Evolutionary conservation across 495 filamentous ascomycete species (phyloP).

Genomic region (Penicillium flavigenum): DNA sequence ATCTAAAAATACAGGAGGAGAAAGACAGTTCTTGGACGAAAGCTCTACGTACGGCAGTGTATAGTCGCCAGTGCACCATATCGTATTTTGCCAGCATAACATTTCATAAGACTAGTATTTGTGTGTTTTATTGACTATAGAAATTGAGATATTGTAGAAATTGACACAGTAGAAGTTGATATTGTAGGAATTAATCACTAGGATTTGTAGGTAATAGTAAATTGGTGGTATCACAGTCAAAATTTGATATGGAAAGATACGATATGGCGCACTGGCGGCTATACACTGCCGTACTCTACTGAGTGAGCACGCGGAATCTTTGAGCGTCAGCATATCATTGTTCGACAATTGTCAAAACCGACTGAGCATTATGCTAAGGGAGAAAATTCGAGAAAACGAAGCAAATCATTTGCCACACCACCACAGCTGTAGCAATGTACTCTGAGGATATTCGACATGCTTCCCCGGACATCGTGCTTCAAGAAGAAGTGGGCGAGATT

Average conservation of each 20-base stretch:
- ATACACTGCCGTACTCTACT: constrained; percentile 30
- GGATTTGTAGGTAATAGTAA: too few relatives aligned
- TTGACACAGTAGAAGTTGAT: too few relatives aligned
- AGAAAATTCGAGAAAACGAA: constrained; percentile 52
- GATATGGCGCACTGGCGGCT: too few relatives aligned
- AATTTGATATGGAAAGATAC: too few relatives aligned
- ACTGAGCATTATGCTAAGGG: constrained; percentile 40
- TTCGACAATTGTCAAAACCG: constrained; percentile 46
- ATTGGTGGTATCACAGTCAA: too few relatives aligned
- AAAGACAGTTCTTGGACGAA: constrained; percentile 48
- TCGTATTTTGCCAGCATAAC: too few relatives aligned
- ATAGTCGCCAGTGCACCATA: too few relatives aligned
- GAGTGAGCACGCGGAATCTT: constrained; percentile 44
- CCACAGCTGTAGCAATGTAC: constrained; percentile 70
- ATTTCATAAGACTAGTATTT: too few relatives aligned
- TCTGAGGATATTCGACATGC: constrained; percentile 47
- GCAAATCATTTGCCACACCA: constrained; percentile 72
- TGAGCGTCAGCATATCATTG: constrained; percentile 36
- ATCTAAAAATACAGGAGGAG: constrained; percentile 30
- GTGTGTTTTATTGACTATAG: too few relatives aligned
- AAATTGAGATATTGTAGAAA: too few relatives aligned
- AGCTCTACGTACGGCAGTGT: neutral
- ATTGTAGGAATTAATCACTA: too few relatives aligned
- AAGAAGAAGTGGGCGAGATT: constrained; percentile 82
- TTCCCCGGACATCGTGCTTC: constrained; percentile 40